Percentiles rank a stretch among this genome's conserved stretches.
phyloP scores from a whole-genome alignment of 1,284 basidiomycete genomes.

The Trametes pubescens region DNA sequence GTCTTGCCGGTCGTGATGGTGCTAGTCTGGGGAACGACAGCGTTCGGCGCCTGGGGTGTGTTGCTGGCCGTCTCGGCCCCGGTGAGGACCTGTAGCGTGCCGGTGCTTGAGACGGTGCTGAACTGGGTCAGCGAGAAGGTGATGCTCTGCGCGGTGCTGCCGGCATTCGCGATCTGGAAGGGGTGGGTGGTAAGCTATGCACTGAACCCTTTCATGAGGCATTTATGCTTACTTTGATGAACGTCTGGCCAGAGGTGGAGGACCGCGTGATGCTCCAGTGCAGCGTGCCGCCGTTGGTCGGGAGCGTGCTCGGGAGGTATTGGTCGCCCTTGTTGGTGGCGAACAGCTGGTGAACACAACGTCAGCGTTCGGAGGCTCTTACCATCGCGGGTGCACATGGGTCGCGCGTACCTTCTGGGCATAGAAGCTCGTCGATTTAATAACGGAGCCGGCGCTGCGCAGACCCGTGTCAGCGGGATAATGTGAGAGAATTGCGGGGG shows the following conservation, averaged over 20 bases:
- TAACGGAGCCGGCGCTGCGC: conserved; percentile 59
- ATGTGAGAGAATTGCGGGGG: conserved; percentile 18
- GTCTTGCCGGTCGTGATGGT: conserved; percentile 54
- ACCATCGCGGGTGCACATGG: neutral
- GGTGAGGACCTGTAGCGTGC: conserved; percentile 55
- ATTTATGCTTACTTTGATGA: conserved; percentile 59
- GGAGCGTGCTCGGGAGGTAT: conserved; percentile 71
- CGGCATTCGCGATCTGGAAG: conserved; percentile 63
- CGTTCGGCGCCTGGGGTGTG: conserved; percentile 56
- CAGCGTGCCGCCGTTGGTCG: conserved; percentile 54
- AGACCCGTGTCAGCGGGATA: conserved; percentile 22
- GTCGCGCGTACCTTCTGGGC: conserved; percentile 59
- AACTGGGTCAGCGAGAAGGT: conserved; percentile 62
- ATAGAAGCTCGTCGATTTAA: conserved; percentile 70
- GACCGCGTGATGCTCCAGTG: conserved; percentile 70
- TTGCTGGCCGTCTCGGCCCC: conserved; percentile 61
- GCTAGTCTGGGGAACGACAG: conserved; percentile 54
- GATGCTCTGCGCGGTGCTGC: conserved; percentile 48
- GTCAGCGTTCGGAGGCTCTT: neutral
- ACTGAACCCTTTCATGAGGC: neutral
- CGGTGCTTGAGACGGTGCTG: conserved; percentile 51
- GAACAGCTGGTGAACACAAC: conserved; percentile 56
- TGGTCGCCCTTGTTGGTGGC: conserved; percentile 65
- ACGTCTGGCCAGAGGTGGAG: conserved; percentile 49
- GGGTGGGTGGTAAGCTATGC: neutral